Evolutionary conservation across 495 filamentous ascomycete genomes (phyloP), one percentile per base, ranked within the genome.

Genomic region (Penicillium herquei): DNA sequence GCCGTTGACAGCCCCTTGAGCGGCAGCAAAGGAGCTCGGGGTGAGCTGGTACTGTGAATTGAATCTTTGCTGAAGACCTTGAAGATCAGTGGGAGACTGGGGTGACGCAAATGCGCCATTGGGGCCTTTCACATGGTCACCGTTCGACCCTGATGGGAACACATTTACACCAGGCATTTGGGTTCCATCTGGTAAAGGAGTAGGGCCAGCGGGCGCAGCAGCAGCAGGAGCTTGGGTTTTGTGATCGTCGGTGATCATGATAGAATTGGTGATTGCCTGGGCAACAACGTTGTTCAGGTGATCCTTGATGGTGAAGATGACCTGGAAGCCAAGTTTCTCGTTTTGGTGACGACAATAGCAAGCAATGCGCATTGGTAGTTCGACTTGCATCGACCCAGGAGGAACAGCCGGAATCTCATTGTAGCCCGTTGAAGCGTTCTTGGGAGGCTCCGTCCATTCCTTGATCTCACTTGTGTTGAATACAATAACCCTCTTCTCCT

Each of bases 231-330:
- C 72, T 54, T 89, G 86, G 3, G 90, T 92, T 70, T 98, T 98
- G 73, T 98, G 93, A 66, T 98, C 92, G 69, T 98, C 93, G 1
- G 93, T 97, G 62, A 98, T 96, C 80, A 96, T 87, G 52, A 96
- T 94, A 0, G 90, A 87, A 34, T 84, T 82, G 6, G 90, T 91
- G 26, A 96, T 86, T n/a, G 83, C 81, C 63, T 98, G 93, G 16
- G 91, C 88, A 47, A 96, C 70, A 17, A 95, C 71, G 40, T 84
- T 84, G 64, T 83, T 85, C 50, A 80, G 63, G 57, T 86, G 81
- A 73, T 96, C 89, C 63, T 92, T 95, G 49, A 98, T 73, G 3
- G 93, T 97, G 66, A 96, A 94, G 32, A 98, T 95, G 59, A 98
- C 90, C 63, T 90, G 88, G 61, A 96, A 98, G 3, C 93, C 93